Evolutionary conservation across 2,329 filamentous ascomycete genomes (phyloP).

Genomic region (Colletotrichum spinosum): DNA sequence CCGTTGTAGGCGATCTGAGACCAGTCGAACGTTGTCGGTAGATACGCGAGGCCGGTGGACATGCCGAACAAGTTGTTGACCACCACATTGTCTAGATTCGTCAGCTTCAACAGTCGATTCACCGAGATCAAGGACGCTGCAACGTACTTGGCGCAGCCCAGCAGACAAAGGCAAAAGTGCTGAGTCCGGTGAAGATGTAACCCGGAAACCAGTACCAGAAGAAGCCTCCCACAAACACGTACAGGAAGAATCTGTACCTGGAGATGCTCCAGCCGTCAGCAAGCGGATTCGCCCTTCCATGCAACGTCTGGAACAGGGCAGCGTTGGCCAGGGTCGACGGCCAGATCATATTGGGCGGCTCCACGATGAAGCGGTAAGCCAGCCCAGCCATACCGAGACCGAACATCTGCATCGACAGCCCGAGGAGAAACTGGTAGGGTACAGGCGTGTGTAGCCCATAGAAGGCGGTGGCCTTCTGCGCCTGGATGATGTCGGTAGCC

Average conservation of each 20-base stretch:
- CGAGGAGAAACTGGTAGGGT: slow-evolving; percentile 58
- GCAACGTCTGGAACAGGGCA: slow-evolving; percentile 55
- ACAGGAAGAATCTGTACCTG: slow-evolving; percentile 51
- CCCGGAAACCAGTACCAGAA: slow-evolving; percentile 61
- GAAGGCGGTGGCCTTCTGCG: slow-evolving; percentile 57
- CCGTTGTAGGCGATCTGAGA: slow-evolving; percentile 42
- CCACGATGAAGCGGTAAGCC: slow-evolving; percentile 56
- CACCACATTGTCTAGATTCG: slow-evolving; percentile 63
- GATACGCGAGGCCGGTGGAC: slow-evolving; percentile 45
- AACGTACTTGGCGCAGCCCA: slow-evolving; percentile 54
- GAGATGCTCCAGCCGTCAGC: slow-evolving; percentile 50
- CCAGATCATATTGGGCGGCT: slow-evolving; percentile 59
- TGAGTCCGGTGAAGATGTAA: slow-evolving; percentile 56
- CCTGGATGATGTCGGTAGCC: slow-evolving; percentile 57
- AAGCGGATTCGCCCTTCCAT: slow-evolving; percentile 50
- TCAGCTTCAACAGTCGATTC: slow-evolving; percentile 23
- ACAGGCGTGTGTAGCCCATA: slow-evolving; percentile 52
- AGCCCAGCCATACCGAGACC: slow-evolving; percentile 60
- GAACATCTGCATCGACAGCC: slow-evolving; percentile 58
- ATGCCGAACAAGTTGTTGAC: slow-evolving; percentile 76
- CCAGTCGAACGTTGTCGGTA: slow-evolving; percentile 47
- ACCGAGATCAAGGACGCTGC: slow-evolving; percentile 5
- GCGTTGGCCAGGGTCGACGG: slow-evolving; percentile 58
- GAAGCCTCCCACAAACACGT: slow-evolving; percentile 54
- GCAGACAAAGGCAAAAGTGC: slow-evolving; percentile 57